A percentile compares a stretch with the other conserved stretches of the same genome.
Evolutionary conservation across 2,329 filamentous ascomycete species (phyloP).

Genomic region (Sclerotinia glacialis): DNA sequence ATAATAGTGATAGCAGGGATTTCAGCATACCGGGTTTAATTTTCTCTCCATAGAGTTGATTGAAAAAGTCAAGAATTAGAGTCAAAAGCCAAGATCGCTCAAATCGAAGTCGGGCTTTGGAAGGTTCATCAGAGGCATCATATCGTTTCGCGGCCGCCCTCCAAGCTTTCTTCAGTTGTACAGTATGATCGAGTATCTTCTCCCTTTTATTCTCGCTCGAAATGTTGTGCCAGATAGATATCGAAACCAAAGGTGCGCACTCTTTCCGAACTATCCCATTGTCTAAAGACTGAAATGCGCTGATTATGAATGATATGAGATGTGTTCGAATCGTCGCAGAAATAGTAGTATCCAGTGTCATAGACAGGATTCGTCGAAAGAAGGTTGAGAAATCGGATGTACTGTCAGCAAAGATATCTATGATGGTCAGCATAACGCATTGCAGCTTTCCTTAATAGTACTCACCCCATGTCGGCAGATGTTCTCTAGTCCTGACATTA

Average conservation of each 20-base stretch:
- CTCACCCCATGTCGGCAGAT: conserved; percentile 81
- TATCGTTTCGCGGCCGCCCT: conserved; percentile 81
- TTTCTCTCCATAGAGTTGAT: conserved; percentile 62
- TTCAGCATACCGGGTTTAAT: conserved; percentile 46
- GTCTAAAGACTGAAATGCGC: conserved; percentile 91
- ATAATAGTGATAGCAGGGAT: neutral
- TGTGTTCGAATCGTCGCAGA: conserved; percentile 69
- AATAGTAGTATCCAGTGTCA: conserved; percentile 72
- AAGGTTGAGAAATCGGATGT: conserved; percentile 81
- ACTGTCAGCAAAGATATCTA: conserved; percentile 72
- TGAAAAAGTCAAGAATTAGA: conserved; percentile 77
- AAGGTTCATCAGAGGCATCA: conserved; percentile 76
- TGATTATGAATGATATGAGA: conserved; percentile 84
- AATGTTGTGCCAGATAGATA: conserved; percentile 93
- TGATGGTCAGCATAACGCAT: conserved; percentile 23
- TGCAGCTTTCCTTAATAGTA: conserved; percentile 14
- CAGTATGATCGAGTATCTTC: conserved; percentile 65
- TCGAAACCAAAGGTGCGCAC: conserved; percentile 91
- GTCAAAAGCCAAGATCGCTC: conserved; percentile 93
- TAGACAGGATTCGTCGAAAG: conserved; percentile 84
- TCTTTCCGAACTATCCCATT: conserved; percentile 87
- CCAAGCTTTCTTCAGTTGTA: conserved; percentile 86
- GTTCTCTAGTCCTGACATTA: conserved; percentile 85
- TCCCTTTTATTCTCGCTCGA: conserved; percentile 75
- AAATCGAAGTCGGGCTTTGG: conserved; percentile 78